Conservation (phyloP, 2,329 filamentous ascomycete species). For the Venturia nashicola region DNA sequence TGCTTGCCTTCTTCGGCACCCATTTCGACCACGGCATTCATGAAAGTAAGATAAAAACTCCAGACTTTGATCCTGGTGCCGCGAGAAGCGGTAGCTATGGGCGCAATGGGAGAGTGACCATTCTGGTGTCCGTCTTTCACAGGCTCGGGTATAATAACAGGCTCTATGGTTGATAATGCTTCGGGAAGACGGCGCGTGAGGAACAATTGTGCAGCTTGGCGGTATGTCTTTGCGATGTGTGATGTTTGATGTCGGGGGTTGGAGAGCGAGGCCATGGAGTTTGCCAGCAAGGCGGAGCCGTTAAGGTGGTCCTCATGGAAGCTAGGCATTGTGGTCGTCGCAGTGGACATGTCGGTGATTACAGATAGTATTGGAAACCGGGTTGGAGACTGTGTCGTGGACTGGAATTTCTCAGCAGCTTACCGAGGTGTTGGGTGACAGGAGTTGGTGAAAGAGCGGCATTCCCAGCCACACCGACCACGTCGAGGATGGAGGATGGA, state of each 20-base stretch:
- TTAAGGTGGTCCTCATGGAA: conserved; percentile 25
- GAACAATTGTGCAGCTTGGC: conserved; percentile 87
- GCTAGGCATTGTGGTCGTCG: conserved; percentile 9
- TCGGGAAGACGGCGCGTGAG: conserved; percentile 88
- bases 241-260: conserved; percentile 54
- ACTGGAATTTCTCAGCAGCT: background rate
- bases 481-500: no score
- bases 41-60: conserved; percentile 88
- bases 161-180: conserved; percentile 71
- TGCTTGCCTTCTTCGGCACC: conserved; percentile 83
- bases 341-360: conserved; percentile 1
- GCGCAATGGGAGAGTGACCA: conserved; percentile 38
- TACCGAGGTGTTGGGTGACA: background rate
- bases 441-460: background rate
- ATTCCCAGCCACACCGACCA: background rate
- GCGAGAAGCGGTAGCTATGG: conserved; percentile 67
- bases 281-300: conserved; percentile 46
- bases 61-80: conserved; percentile 88
- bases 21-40: conserved; percentile 83
- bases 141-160: conserved; percentile 57
- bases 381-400: background rate
- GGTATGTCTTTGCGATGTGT: conserved; percentile 82
- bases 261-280: conserved; percentile 58
- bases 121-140: conserved; percentile 28
- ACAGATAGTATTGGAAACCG: background rate